Base-by-base conservation (phyloP, 179 eudicot genomes). In the Kewa caespitosa region DNA sequence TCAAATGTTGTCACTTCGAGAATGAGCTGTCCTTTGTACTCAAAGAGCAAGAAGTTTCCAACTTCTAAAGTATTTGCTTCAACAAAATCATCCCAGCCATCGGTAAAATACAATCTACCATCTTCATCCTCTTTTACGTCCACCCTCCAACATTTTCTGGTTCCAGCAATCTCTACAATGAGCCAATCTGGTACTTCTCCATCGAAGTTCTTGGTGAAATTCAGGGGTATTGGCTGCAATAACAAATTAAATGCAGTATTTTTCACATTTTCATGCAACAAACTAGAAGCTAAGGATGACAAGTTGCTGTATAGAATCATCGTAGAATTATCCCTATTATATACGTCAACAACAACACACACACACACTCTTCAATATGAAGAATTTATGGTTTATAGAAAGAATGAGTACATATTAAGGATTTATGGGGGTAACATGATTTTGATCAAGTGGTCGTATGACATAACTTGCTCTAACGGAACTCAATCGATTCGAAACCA, bases 141-240 rank as follows among this genome's bases (percentile, higher is more conserved):
- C 8, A 80, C 76, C 55, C 79, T 70, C 83, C 83, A 80, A 59
- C 83, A 68, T 76, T 80, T 75, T 64, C 83, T 73, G 27, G 79
- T 70, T 64, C 79, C 83, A 54, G 73, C 46, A 36, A 70, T 71
- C 65, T 80, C 83, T 70, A 80, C 27, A 70, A 80, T 60, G 74
- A 80, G 54, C 83, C 83, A 80, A 0, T 68, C 73, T 50, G 79
- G 83, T 39, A 80, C 42, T 12, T 66, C 42, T 70, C 79, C 83
- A 63, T 75, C 36, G 38, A 80, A 80, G 73, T 64, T 71, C 52
- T 71, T 66, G 11, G 23, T 65, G 39, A 80, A 80, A 27, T 68
- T 34, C 5, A 36, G 73, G 68, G 83, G 83, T 34, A 80, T 50
- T 52, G 62, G 30, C 83, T 80, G 55, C 39, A 70, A 27, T 33